Evolutionary conservation across 768 basidiomycete genomes (phyloP).

Genomic region (Xerocomus spinulosus): DNA sequence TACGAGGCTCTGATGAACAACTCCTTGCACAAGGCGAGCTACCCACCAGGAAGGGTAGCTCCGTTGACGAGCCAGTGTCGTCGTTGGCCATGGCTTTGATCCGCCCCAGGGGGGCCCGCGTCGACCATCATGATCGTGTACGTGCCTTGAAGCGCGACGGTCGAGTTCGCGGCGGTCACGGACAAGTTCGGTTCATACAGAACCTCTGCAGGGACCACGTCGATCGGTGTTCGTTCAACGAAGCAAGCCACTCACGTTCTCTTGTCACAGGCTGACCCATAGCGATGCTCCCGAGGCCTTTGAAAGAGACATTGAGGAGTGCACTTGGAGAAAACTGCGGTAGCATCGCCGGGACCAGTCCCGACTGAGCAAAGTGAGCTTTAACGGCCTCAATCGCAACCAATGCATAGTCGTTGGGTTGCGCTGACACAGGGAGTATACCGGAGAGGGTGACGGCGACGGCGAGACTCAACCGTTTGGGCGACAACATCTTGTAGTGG

Average conservation of each 20-base stretch:
- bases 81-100: constrained; percentile 55
- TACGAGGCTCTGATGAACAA: background rate
- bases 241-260: constrained; percentile 43
- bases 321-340: constrained; percentile 57
- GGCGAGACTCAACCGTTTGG: constrained; percentile 15
- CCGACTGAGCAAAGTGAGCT: constrained; percentile 62
- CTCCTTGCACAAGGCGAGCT: background rate
- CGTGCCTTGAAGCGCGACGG: constrained; percentile 41
- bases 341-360: constrained; percentile 59
- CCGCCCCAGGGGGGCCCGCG: constrained; percentile 60
- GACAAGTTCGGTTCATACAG: constrained; percentile 49
- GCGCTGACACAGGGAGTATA: constrained; percentile 40
- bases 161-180: constrained; percentile 47
- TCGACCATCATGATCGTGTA: constrained; percentile 77
- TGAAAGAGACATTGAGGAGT: constrained; percentile 48
- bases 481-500: constrained; percentile 14
- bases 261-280: constrained; percentile 57
- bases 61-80: constrained; percentile 81
- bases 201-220: constrained; percentile 43
- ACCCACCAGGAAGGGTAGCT: constrained; percentile 45
- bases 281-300: constrained; percentile 43
- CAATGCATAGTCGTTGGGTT: constrained; percentile 37
- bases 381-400: constrained; percentile 55
- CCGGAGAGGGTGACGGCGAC: constrained; percentile 37
- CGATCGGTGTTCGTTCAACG: background rate